Percentiles rank a stretch among this genome's conserved stretches.
Conservation (phyloP, 805 yeast genomes). For the Lipomyces sp. region DNA sequence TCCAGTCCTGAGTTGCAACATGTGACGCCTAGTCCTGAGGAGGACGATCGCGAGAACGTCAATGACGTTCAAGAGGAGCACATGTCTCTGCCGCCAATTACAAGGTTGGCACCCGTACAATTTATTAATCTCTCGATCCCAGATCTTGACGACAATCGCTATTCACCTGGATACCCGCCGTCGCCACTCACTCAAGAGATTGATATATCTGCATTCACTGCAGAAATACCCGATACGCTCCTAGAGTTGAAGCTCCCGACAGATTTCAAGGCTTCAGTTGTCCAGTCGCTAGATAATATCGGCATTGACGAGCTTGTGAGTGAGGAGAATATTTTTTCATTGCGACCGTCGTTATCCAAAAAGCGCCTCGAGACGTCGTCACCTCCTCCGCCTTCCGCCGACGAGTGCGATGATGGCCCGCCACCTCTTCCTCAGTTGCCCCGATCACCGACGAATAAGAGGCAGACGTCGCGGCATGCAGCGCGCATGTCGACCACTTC, state of each 20-base stretch:
- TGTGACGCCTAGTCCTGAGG: not conserved
- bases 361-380: not conserved
- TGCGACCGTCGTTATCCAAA: not conserved
- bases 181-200: not conserved
- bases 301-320: not conserved
- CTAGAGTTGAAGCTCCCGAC: no score
- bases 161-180: conserved; percentile 8
- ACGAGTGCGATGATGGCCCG: not conserved
- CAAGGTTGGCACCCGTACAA: conserved; percentile 10
- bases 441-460: not conserved
- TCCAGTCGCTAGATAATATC: not conserved
- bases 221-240: not conserved
- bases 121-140: not conserved
- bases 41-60: no score
- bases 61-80: not conserved
- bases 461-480: not conserved
- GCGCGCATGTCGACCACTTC: no score
- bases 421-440: not conserved
- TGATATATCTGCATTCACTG: not conserved
- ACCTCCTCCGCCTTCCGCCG: not conserved
- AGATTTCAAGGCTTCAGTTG: no score
- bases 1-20: not conserved
- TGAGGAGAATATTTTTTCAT: not conserved
- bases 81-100: not conserved
- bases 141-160: not conserved